Evolutionary conservation across 768 basidiomycete genomes (phyloP).

Genomic region (Scleroderma bovista): DNA sequence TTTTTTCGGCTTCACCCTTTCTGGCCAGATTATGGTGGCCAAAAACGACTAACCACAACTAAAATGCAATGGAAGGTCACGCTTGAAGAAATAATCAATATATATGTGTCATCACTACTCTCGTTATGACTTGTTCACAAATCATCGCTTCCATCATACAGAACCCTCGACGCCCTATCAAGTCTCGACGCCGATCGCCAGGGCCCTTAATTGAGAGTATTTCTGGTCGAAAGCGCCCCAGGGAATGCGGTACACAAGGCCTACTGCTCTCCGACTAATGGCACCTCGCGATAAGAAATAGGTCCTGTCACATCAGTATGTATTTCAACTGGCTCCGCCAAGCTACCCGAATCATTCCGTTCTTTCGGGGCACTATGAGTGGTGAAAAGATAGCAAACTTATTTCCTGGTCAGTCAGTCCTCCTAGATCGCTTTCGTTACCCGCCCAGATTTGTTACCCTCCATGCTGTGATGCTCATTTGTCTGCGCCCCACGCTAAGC

Average conservation of each 20-base stretch:
- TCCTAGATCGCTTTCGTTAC: conserved; percentile 7
- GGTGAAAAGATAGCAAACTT: neutral
- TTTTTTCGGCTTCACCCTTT: conserved; percentile 12
- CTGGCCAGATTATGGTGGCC: conserved; percentile 13
- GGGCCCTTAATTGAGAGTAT: conserved; percentile 24
- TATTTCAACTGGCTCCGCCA: neutral
- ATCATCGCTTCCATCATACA: conserved; percentile 15
- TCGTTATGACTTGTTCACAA: conserved; percentile 13
- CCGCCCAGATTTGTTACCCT: conserved; percentile 6
- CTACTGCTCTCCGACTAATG: neutral
- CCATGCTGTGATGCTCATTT: conserved; percentile 23
- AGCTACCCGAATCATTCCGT: neutral
- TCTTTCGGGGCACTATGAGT: neutral
- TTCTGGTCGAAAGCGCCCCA: conserved; percentile 15
- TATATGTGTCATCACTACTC: conserved; percentile 4
- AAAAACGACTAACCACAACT: conserved; percentile 26
- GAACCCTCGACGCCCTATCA: conserved; percentile 18
- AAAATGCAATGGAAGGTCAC: conserved; percentile 28
- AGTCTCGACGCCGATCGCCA: conserved; percentile 19
- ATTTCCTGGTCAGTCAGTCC: neutral
- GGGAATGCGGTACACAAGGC: neutral
- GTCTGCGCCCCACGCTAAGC: conserved; percentile 20
- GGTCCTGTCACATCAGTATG: neutral
- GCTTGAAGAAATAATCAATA: conserved; percentile 20
- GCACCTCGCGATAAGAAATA: neutral